Evolutionary conservation across 768 basidiomycete species (phyloP).

Genomic region (Hygrocybe punicea): DNA sequence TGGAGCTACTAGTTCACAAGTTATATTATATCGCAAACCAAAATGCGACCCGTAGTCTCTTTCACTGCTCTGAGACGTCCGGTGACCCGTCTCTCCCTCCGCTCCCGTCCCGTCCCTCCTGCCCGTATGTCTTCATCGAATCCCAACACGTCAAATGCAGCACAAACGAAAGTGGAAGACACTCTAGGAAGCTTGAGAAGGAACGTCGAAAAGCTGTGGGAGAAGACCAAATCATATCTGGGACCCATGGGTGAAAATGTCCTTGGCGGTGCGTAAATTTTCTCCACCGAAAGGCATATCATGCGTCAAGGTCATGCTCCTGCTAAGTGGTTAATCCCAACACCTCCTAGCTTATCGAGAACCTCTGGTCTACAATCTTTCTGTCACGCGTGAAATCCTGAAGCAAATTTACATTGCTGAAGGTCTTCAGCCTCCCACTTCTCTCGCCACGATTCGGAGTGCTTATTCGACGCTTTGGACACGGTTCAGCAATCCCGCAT

Average conservation of each 20-base stretch:
- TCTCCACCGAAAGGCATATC: neutral
- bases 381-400: slow-evolving; percentile 69
- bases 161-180: too few relatives aligned
- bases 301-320: neutral
- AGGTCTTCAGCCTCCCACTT: slow-evolving; percentile 66
- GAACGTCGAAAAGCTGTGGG: too few relatives aligned
- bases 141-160: too few relatives aligned
- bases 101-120: too few relatives aligned
- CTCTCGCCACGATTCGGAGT: slow-evolving; percentile 47
- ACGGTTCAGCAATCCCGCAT: slow-evolving; percentile 53
- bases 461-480: slow-evolving; percentile 66
- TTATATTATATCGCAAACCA: too few relatives aligned
- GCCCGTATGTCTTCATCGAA: too few relatives aligned
- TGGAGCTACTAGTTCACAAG: too few relatives aligned
- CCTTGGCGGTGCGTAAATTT: slow-evolving; percentile 43
- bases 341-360: slow-evolving; percentile 58
- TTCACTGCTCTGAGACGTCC: too few relatives aligned
- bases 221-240: too few relatives aligned
- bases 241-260: slow-evolving; percentile 26
- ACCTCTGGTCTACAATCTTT: slow-evolving; percentile 73
- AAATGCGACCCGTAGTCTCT: too few relatives aligned
- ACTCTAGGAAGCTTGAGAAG: too few relatives aligned
- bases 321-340: neutral
- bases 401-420: slow-evolving; percentile 75
- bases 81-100: too few relatives aligned